phyloP scores from a whole-genome alignment of 2,329 filamentous ascomycete species.

The Pseudophaeomoniella oleicola region DNA sequence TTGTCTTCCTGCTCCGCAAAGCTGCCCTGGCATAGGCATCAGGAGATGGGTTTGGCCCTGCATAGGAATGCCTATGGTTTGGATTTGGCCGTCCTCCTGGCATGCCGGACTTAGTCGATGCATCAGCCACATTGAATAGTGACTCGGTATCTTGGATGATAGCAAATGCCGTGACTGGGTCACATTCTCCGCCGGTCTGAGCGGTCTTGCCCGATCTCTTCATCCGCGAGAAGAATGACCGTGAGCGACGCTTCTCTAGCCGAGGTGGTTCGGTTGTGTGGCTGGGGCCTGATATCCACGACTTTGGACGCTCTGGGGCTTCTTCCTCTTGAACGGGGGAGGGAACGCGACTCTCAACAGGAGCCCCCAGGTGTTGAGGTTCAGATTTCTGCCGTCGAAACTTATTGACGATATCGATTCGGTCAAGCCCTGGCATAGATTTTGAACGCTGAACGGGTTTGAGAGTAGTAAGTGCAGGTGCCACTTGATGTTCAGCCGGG shows the following conservation, averaged over 20 bases:
- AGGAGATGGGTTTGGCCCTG: neutral
- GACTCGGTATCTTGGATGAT: neutral
- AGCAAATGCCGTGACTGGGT: slow-evolving; percentile 1
- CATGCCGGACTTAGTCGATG: neutral
- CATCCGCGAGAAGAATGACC: neutral
- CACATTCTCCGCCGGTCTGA: neutral
- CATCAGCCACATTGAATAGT: neutral
- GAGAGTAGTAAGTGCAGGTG: neutral
- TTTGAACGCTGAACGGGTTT: neutral
- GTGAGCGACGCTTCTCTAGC: neutral
- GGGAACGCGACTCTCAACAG: neutral
- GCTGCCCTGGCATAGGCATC: neutral
- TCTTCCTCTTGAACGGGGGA: neutral
- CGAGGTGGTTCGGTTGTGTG: neutral
- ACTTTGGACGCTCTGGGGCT: neutral
- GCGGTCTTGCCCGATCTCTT: neutral
- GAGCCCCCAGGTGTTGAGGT: neutral
- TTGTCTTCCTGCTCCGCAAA: slow-evolving; percentile 4
- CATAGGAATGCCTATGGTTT: neutral
- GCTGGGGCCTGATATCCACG: neutral
- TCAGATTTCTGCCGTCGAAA: neutral
- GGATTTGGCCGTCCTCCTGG: neutral
- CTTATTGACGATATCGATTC: neutral
- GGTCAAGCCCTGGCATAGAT: neutral
- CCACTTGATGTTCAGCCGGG: neutral